These are phyloP conservation scores for Salinomyces thailandicus DNA, from an alignment of 2,329 filamentous ascomycete species.

Conservation along the genomic window DNA sequence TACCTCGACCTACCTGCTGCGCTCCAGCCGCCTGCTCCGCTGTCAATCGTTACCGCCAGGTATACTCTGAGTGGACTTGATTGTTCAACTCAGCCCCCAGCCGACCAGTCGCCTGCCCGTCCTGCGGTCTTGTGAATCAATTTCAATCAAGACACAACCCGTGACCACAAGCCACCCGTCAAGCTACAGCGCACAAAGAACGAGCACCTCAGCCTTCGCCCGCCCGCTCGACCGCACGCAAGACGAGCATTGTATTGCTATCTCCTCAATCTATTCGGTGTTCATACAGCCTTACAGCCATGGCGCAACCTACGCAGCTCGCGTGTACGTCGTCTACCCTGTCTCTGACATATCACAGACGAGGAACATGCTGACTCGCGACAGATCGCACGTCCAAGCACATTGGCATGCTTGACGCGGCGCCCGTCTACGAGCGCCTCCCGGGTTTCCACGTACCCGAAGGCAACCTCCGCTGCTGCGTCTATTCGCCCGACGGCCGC, in stretches of 20 bases:
- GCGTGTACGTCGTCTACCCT: slow-evolving; percentile 47
- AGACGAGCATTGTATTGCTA: too few species aligned
- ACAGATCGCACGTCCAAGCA: slow-evolving; percentile 85
- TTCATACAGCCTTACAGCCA: slow-evolving; percentile 49
- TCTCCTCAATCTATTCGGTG: slow-evolving; percentile 1
- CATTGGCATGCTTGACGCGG: slow-evolving; percentile 87
- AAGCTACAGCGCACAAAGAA: slow-evolving; percentile 3
- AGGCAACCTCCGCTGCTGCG: slow-evolving; percentile 88
- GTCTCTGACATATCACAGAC: neutral
- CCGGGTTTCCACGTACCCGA: slow-evolving; percentile 74
- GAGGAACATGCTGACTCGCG: slow-evolving; percentile 2
- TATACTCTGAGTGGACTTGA: slow-evolving; percentile 27
- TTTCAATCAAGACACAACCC: neutral
- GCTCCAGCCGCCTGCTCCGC: slow-evolving; percentile 12
- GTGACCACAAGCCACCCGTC: slow-evolving; percentile 7
- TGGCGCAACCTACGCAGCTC: slow-evolving; percentile 89
- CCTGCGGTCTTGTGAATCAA: too few species aligned
- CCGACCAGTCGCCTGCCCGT: slow-evolving; percentile 17
- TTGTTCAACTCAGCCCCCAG: slow-evolving; percentile 24
- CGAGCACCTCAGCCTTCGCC: neutral
- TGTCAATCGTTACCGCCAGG: slow-evolving; percentile 28
- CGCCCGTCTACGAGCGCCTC: slow-evolving; percentile 75
- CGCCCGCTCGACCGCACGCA: too few species aligned
- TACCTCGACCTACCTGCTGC: too few species aligned
- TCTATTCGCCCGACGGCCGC: slow-evolving; percentile 89